Percentiles rank a stretch among this genome's conserved stretches.
Conservation (phyloP, 331 rosid species). For the Quercus phellos region DNA sequence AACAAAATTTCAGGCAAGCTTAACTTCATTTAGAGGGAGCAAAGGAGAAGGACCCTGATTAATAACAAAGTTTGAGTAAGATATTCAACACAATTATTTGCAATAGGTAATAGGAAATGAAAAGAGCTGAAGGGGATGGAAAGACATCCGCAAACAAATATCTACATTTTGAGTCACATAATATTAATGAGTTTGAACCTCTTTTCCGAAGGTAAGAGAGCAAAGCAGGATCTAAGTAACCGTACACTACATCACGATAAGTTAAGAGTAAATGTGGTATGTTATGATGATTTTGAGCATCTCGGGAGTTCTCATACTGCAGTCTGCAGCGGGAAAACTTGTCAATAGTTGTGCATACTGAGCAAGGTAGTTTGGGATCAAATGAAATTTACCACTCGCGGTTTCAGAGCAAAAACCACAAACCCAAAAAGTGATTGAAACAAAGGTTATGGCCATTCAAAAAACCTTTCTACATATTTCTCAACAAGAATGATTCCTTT, state of each 20-base stretch:
- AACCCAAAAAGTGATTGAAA: too few relatives aligned
- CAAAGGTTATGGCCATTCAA: too few relatives aligned
- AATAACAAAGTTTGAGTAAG: neutral
- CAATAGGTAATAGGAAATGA: neutral
- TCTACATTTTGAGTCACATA: neutral
- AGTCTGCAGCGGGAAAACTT: neutral
- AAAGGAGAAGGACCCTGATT: neutral
- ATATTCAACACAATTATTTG: neutral
- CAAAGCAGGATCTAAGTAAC: neutral
- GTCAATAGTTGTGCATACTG: neutral
- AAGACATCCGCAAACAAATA: neutral
- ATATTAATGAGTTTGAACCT: neutral
- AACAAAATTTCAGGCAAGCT: conserved; percentile 53
- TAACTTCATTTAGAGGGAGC: neutral
- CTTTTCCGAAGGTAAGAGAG: neutral
- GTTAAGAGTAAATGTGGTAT: neutral
- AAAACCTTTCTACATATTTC: too few relatives aligned
- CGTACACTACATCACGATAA: neutral
- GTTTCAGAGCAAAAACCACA: neutral
- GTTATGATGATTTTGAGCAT: neutral
- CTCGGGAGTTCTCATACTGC: neutral
- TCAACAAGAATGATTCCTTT: neutral
- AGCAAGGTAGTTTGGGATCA: neutral
- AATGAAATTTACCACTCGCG: neutral
- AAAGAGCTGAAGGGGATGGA: neutral